Percentiles rank a stretch among this genome's conserved stretches.
Evolutionary conservation across 192 early-diverging fungal species (phyloP).

Genomic region (Entophlyctis luteolus): DNA sequence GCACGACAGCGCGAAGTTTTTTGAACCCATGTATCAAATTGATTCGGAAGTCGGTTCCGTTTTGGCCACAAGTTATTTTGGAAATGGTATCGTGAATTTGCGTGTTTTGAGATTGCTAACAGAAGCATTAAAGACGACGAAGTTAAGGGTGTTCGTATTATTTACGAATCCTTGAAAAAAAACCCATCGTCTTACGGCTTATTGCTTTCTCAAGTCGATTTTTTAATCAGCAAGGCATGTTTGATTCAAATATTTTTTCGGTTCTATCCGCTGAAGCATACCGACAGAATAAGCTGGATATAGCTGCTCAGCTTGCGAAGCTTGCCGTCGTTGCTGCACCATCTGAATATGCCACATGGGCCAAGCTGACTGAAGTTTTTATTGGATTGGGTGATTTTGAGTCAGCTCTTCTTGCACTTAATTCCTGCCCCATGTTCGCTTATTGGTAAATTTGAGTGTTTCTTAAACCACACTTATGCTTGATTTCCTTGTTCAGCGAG

Average conservation of each 20-base stretch:
- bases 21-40: slow-evolving; percentile 68
- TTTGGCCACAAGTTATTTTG: slow-evolving; percentile 70
- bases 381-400: slow-evolving; percentile 81
- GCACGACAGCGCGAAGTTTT: slow-evolving; percentile 74
- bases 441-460: slow-evolving; percentile 66
- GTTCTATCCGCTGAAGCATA: not conserved
- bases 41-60: slow-evolving; percentile 90
- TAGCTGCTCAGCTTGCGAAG: slow-evolving; percentile 83
- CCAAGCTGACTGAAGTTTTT: slow-evolving; percentile 89
- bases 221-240: slow-evolving; percentile 71
- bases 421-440: slow-evolving; percentile 99
- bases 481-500: slow-evolving; percentile 36
- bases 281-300: slow-evolving; percentile 57
- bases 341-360: slow-evolving; percentile 93
- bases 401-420: slow-evolving; percentile 89
- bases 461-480: slow-evolving; percentile 24
- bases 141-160: slow-evolving; percentile 82
- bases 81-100: slow-evolving; percentile 36
- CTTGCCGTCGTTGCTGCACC: slow-evolving; percentile 92
- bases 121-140: too few relatives aligned
- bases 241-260: not conserved
- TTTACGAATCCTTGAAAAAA: slow-evolving; percentile 78
- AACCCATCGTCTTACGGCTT: slow-evolving; percentile 78
- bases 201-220: slow-evolving; percentile 86
- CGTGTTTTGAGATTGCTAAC: too few relatives aligned